A percentile compares a stretch with the other conserved stretches of the same genome.
Evolutionary conservation across 306 rosid genomes (phyloP).

Genomic region (Rubus idaeus): DNA sequence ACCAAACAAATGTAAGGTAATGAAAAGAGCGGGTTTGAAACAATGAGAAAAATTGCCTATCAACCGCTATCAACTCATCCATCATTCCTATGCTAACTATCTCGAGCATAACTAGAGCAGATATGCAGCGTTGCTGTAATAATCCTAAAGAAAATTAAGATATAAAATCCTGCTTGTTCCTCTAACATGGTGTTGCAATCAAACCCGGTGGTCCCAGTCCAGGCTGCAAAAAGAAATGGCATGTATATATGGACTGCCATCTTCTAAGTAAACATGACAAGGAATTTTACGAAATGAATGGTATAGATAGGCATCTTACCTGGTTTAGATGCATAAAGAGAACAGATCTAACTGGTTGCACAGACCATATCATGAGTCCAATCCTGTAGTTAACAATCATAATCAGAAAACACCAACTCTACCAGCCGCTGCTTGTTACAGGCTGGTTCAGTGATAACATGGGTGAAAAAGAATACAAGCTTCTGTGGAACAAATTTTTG

Average conservation of each 20-base stretch:
- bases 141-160: slow-evolving; percentile 9
- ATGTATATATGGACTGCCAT: slow-evolving; percentile 13
- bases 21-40: background rate
- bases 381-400: slow-evolving; percentile 50
- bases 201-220: slow-evolving; percentile 17
- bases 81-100: background rate
- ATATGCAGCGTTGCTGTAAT: background rate
- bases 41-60: background rate
- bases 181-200: slow-evolving; percentile 9
- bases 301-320: slow-evolving; percentile 14
- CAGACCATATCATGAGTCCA: slow-evolving; percentile 40
- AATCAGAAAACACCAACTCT: slow-evolving; percentile 43
- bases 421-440: slow-evolving; percentile 29
- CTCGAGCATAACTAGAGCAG: background rate
- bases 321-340: slow-evolving; percentile 8
- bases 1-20: background rate
- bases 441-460: slow-evolving; percentile 20
- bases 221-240: slow-evolving; percentile 20
- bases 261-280: slow-evolving; percentile 1
- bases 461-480: slow-evolving; percentile 30
- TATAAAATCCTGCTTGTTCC: slow-evolving; percentile 14
- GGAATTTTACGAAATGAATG: background rate
- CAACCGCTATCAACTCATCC: background rate
- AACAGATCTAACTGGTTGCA: slow-evolving; percentile 31
- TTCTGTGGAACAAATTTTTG: slow-evolving; percentile 22